Conservation (phyloP, 768 basidiomycete species). For the Lactarius sp. region DNA sequence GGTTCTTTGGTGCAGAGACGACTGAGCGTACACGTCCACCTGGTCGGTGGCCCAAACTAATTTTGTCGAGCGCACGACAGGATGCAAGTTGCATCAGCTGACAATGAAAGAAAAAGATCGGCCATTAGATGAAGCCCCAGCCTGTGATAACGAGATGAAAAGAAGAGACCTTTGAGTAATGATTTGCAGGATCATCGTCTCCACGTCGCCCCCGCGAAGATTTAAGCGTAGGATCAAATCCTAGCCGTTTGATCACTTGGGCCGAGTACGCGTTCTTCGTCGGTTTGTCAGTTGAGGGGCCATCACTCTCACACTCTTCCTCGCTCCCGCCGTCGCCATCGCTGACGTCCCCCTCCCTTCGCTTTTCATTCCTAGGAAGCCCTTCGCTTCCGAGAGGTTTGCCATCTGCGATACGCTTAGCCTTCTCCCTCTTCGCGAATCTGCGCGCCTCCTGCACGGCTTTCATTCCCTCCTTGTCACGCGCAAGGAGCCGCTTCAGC, state of each 20-base stretch:
- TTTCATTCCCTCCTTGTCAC: slow-evolving; percentile 65
- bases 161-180: slow-evolving; percentile 53
- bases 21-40: slow-evolving; percentile 63
- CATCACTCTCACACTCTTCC: slow-evolving; percentile 21
- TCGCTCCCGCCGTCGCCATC: slow-evolving; percentile 18
- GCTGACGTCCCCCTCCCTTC: slow-evolving; percentile 25
- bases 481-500: slow-evolving; percentile 54
- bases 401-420: slow-evolving; percentile 17
- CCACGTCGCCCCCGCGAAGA: slow-evolving; percentile 40
- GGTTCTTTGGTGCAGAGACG: slow-evolving; percentile 39
- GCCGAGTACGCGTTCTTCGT: slow-evolving; percentile 57
- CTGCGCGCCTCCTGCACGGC: slow-evolving; percentile 59
- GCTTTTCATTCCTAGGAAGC: slow-evolving; percentile 21
- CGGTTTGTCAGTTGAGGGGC: slow-evolving; percentile 5
- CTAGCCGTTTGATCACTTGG: slow-evolving; percentile 60
- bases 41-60: slow-evolving; percentile 57
- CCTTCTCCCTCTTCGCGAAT: slow-evolving; percentile 34
- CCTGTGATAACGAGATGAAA: not conserved
- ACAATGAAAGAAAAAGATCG: not conserved
- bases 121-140: not conserved
- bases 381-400: slow-evolving; percentile 24
- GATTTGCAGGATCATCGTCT: slow-evolving; percentile 33
- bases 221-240: slow-evolving; percentile 72
- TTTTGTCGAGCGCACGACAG: slow-evolving; percentile 45
- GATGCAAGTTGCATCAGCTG: slow-evolving; percentile 56